Percentiles rank a stretch among this genome's conserved stretches.
These are phyloP conservation scores for Crotalaria pallida DNA, from an alignment of 306 rosid genomes.

Conservation along the genomic window DNA sequence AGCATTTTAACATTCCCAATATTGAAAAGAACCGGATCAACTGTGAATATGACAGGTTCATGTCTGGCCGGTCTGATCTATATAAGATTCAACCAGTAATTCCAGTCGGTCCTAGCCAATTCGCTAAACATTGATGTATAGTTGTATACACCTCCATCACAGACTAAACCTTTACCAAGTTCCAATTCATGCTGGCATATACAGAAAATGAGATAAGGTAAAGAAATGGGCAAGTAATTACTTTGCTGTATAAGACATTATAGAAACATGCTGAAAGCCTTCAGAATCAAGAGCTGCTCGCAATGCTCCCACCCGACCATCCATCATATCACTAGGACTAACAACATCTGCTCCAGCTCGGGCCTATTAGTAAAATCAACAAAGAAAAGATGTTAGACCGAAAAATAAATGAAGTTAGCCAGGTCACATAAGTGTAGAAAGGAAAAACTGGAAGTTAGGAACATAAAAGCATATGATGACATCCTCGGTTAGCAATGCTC, in stretches of 20 bases:
- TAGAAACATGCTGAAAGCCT: constrained; percentile 87
- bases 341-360: constrained; percentile 97
- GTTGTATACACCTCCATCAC: neutral
- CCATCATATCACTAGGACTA: constrained; percentile 99
- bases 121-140: neutral
- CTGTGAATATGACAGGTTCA: neutral
- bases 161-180: neutral
- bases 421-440: neutral
- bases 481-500: neutral
- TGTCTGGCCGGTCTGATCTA: neutral
- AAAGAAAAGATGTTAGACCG: neutral
- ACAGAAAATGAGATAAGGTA: constrained; percentile 5
- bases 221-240: constrained; percentile 27
- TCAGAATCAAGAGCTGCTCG: constrained; percentile 91
- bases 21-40: neutral
- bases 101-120: neutral
- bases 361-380: constrained; percentile 45
- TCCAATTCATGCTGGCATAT: constrained; percentile 4
- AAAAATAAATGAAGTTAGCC: neutral
- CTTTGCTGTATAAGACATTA: constrained; percentile 97
- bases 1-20: neutral
- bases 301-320: constrained; percentile 91
- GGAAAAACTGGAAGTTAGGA: constrained; percentile 6
- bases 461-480: neutral
- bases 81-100: neutral